Percentiles rank a stretch among this genome's conserved stretches.
Evolutionary conservation across 345 rosid genomes (phyloP).

Genomic region (Draba incana): DNA sequence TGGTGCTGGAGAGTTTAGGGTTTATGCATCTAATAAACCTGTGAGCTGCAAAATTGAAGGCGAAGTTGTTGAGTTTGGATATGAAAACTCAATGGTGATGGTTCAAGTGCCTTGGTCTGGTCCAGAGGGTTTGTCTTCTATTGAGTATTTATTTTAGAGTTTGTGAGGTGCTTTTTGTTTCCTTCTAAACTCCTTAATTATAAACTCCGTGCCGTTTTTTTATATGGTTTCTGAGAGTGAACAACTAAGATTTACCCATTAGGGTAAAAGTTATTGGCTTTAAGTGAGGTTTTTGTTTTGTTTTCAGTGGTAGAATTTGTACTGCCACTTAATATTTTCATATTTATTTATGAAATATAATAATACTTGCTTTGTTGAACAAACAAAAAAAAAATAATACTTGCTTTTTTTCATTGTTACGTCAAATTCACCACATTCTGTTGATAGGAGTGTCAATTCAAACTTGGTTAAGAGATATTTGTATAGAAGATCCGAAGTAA

Average conservation of each 20-base stretch:
- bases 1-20: constrained; percentile 80
- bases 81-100: constrained; percentile 52
- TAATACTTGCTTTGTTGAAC: neutral
- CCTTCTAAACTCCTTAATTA: constrained; percentile 13
- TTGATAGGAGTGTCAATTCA: no score
- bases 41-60: constrained; percentile 66
- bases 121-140: constrained; percentile 47
- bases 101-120: constrained; percentile 71
- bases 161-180: constrained; percentile 6
- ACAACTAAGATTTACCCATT: constrained; percentile 9
- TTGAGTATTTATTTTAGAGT: constrained; percentile 63
- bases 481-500: no score
- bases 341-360: constrained; percentile 21
- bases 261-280: constrained; percentile 3
- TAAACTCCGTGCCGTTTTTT: constrained; percentile 37
- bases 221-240: constrained; percentile 38
- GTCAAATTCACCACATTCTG: no score
- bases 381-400: no score
- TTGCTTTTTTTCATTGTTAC: neutral
- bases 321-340: constrained; percentile 18
- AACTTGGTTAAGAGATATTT: no score
- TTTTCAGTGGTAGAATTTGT: constrained; percentile 8
- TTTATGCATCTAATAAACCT: constrained; percentile 69
- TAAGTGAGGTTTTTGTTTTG: neutral
- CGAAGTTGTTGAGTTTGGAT: constrained; percentile 56